A percentile compares a stretch with the other conserved stretches of the same genome.
phyloP scores from a whole-genome alignment of 192 early-diverging fungal genomes.

The Backusella mclennaniae region DNA sequence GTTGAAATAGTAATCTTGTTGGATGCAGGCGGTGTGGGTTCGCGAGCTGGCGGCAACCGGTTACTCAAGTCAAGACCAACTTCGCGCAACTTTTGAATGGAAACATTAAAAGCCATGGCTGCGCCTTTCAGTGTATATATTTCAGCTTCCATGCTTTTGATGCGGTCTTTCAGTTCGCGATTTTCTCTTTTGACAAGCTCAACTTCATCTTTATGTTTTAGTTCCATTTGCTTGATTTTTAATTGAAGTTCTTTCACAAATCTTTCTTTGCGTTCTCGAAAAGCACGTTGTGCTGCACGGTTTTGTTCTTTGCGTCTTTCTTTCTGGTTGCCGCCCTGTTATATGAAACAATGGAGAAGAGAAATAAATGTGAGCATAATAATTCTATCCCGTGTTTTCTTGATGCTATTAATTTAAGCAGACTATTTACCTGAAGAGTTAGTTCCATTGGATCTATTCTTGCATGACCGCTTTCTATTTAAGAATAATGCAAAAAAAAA shows the following conservation, averaged over 20 bases:
- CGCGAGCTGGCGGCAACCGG: not conserved
- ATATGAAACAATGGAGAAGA: not conserved
- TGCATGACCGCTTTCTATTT: not conserved
- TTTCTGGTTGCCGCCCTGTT: not conserved
- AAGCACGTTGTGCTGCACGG: slow-evolving; percentile 27
- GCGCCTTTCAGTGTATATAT: slow-evolving; percentile 54
- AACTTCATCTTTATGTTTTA: slow-evolving; percentile 41
- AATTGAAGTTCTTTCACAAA: slow-evolving; percentile 78
- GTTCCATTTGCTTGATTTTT: slow-evolving; percentile 66
- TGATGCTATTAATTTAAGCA: not conserved
- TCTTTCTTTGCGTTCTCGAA: slow-evolving; percentile 74
- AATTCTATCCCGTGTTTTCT: not conserved
- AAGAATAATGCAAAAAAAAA: not conserved
- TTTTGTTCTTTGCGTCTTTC: slow-evolving; percentile 34
- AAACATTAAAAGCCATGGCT: slow-evolving; percentile 50
- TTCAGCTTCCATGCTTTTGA: slow-evolving; percentile 51
- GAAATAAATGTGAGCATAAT: not conserved
- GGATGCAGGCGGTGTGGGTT: not conserved
- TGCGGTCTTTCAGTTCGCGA: slow-evolving; percentile 44
- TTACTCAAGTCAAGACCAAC: slow-evolving; percentile 6
- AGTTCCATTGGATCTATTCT: not conserved
- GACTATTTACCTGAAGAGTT: not conserved
- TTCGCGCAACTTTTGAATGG: slow-evolving; percentile 37
- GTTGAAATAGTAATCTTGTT: not conserved
- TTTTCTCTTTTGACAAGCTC: slow-evolving; percentile 49